A percentile compares a stretch with the other conserved stretches of the same genome.
These are phyloP conservation scores for Gaultheria prostrata DNA, from an alignment of 148 eudicot species.

Conservation along the genomic window DNA sequence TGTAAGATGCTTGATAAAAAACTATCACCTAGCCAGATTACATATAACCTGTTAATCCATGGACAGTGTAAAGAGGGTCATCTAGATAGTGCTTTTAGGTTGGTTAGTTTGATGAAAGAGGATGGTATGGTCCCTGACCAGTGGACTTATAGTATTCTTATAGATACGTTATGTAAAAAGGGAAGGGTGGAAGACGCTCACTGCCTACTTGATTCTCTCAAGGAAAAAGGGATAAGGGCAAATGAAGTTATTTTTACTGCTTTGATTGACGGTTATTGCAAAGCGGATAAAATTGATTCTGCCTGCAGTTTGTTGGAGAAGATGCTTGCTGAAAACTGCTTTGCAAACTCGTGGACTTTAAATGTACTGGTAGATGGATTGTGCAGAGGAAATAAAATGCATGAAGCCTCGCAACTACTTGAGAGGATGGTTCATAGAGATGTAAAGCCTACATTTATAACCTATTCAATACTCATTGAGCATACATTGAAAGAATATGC, in stretches of 20 bases:
- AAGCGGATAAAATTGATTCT: slow-evolving; percentile 44
- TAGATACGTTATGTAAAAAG: slow-evolving; percentile 54
- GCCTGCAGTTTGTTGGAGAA: slow-evolving; percentile 47
- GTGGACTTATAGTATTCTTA: slow-evolving; percentile 59
- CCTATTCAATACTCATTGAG: slow-evolving; percentile 62
- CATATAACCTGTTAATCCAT: slow-evolving; percentile 63
- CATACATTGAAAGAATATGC: slow-evolving; percentile 60
- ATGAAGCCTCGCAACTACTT: slow-evolving; percentile 45
- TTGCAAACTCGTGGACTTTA: slow-evolving; percentile 57
- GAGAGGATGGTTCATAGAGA: slow-evolving; percentile 44
- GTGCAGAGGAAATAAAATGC: slow-evolving; percentile 46
- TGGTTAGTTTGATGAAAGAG: slow-evolving; percentile 61
- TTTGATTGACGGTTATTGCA: slow-evolving; percentile 64
- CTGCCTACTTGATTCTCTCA: slow-evolving; percentile 44
- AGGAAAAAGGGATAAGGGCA: slow-evolving; percentile 52
- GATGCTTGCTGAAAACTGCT: slow-evolving; percentile 51
- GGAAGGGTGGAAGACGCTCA: slow-evolving; percentile 61
- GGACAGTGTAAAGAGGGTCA: slow-evolving; percentile 75
- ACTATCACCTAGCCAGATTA: slow-evolving; percentile 49
- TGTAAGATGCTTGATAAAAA: slow-evolving; percentile 59
- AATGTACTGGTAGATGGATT: slow-evolving; percentile 61
- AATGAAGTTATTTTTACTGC: slow-evolving; percentile 60
- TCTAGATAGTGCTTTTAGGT: slow-evolving; percentile 61
- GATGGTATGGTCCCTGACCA: slow-evolving; percentile 56
- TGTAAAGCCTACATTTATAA: slow-evolving; percentile 53